Evolutionary conservation across 2,329 filamentous ascomycete species (phyloP).

Genomic region (Rhinocladiella mackenziei): DNA sequence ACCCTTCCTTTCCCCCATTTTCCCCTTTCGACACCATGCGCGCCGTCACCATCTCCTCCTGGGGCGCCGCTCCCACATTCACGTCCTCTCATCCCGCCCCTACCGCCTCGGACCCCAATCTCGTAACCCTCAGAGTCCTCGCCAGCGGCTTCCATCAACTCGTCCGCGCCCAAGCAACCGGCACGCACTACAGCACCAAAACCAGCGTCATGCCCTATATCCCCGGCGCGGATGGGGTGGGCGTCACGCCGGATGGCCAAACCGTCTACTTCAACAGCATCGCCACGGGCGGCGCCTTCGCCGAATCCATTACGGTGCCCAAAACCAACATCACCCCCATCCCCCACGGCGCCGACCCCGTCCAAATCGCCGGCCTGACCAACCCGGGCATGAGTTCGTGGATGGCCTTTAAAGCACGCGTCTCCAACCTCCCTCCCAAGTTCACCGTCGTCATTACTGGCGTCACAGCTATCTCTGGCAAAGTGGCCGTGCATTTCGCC

Average conservation of each 20-base stretch:
- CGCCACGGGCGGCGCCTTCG: conserved; percentile 22
- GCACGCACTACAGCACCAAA: conserved; percentile 52
- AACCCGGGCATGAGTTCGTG: conserved; percentile 56
- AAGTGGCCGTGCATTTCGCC: conserved; percentile 49
- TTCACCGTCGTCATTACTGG: conserved; percentile 53
- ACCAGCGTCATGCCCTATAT: conserved; percentile 45
- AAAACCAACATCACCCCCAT: conserved; percentile 40
- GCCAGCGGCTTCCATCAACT: conserved; percentile 53
- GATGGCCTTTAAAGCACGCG: conserved; percentile 53
- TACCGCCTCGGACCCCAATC: conserved; percentile 23
- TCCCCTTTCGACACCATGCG: conserved; percentile 20
- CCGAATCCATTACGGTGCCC: conserved; percentile 44
- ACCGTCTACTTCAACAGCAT: conserved; percentile 50
- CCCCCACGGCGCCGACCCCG: conserved; percentile 43
- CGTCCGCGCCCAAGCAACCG: conserved; percentile 51
- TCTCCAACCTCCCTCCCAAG: conserved; percentile 35
- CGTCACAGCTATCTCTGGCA: conserved; percentile 52
- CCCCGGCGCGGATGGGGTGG: conserved; percentile 54
- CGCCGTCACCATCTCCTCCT: conserved; percentile 22
- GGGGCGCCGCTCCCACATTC: conserved; percentile 22
- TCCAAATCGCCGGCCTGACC: conserved; percentile 50
- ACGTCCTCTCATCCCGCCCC: conserved; percentile 20
- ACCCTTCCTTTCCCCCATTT: background rate
- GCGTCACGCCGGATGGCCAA: conserved; percentile 42
- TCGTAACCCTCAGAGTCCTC: conserved; percentile 51